A percentile compares a stretch with the other conserved stretches of the same genome.
phyloP scores from a whole-genome alignment of 2,329 filamentous ascomycete species.

The Colletotrichum tamarilloi region DNA sequence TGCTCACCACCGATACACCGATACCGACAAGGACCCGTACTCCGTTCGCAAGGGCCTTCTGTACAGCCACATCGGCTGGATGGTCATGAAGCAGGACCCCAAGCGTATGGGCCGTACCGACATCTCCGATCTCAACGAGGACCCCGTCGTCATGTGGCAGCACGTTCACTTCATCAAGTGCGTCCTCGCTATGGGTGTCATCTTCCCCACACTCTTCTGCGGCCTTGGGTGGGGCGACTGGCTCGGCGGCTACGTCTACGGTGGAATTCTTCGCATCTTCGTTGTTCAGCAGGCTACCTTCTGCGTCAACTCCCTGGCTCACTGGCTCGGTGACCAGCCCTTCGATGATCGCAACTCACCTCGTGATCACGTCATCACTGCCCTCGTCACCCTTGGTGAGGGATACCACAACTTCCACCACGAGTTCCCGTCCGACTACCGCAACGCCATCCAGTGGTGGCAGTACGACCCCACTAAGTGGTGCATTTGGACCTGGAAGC shows the following conservation, averaged over 20 bases:
- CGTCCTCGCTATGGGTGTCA: slow-evolving; percentile 80
- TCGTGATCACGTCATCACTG: slow-evolving; percentile 88
- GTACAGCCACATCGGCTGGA: slow-evolving; percentile 87
- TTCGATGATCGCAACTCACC: slow-evolving; percentile 94
- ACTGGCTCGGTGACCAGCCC: slow-evolving; percentile 92
- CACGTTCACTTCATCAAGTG: slow-evolving; percentile 88
- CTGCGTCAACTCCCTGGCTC: slow-evolving; percentile 90
- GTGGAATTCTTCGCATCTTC: slow-evolving; percentile 86
- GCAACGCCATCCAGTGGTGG: slow-evolving; percentile 90
- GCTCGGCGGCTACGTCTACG: slow-evolving; percentile 85
- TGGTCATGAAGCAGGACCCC: slow-evolving; percentile 93
- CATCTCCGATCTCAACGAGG: slow-evolving; percentile 88
- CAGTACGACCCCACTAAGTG: slow-evolving; percentile 95
- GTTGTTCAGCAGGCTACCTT: slow-evolving; percentile 93
- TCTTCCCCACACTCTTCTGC: slow-evolving; percentile 80
- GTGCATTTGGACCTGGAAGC: slow-evolving; percentile 87
- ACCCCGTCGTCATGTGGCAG: slow-evolving; percentile 87
- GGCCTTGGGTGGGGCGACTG: slow-evolving; percentile 86
- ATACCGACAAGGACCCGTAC: slow-evolving; percentile 92
- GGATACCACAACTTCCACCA: slow-evolving; percentile 97
- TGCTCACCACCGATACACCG: slow-evolving; percentile 91
- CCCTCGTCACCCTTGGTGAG: slow-evolving; percentile 85
- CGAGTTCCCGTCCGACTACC: slow-evolving; percentile 93
- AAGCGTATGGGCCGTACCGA: slow-evolving; percentile 90
- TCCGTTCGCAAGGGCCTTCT: slow-evolving; percentile 87